A percentile compares a stretch with the other conserved stretches of the same genome.
Conservation (phyloP, 2,329 filamentous ascomycete species). For the Dothidotthia symphoricarpi region DNA sequence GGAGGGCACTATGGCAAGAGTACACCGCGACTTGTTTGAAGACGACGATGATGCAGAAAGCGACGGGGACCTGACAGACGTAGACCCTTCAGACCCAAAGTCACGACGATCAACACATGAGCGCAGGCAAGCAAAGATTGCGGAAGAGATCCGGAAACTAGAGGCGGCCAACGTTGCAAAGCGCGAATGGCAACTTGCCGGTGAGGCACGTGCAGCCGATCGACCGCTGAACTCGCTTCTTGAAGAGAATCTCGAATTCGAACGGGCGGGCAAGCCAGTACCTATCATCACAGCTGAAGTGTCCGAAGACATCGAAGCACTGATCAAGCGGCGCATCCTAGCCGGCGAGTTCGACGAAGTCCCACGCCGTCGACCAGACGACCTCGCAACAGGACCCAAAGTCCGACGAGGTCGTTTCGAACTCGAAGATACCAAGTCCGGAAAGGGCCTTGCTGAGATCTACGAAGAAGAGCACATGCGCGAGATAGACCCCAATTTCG, state of each 20-base stretch:
- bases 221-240: slow-evolving; percentile 88
- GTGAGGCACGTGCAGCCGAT: slow-evolving; percentile 79
- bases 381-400: slow-evolving; percentile 59
- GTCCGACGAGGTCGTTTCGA: slow-evolving; percentile 72
- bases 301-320: slow-evolving; percentile 84
- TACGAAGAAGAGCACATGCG: slow-evolving; percentile 93
- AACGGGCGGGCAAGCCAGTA: slow-evolving; percentile 90
- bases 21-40: slow-evolving; percentile 87
- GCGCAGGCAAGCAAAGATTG: slow-evolving; percentile 77
- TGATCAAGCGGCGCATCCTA: slow-evolving; percentile 91
- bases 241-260: slow-evolving; percentile 93
- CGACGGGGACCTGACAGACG: slow-evolving; percentile 58
- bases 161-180: slow-evolving; percentile 88
- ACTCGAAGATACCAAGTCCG: slow-evolving; percentile 82
- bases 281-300: slow-evolving; percentile 90
- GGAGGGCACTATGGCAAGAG: slow-evolving; percentile 78
- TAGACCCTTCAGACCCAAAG: slow-evolving; percentile 66
- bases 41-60: slow-evolving; percentile 61
- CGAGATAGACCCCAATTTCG: slow-evolving; percentile 72
- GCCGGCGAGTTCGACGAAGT: slow-evolving; percentile 92
- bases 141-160: slow-evolving; percentile 85
- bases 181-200: slow-evolving; percentile 84
- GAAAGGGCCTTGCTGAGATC: slow-evolving; percentile 82
- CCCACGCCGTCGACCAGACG: slow-evolving; percentile 74
- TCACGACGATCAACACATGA: slow-evolving; percentile 83